These are phyloP conservation scores for Omphalea diandra DNA, from an alignment of 441 rosid species.

Conservation along the genomic window DNA sequence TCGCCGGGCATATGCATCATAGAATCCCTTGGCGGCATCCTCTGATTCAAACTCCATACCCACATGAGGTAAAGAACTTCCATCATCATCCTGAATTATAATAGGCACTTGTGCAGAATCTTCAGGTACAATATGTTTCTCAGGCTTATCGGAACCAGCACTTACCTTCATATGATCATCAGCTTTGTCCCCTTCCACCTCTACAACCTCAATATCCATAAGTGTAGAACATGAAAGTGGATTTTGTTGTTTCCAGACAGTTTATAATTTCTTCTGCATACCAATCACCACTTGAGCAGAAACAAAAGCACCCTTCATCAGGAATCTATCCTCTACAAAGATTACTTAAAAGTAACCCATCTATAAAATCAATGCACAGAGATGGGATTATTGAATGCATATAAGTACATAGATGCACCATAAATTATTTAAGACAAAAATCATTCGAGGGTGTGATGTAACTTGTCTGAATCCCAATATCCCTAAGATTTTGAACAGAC, in stretches of 20 bases:
- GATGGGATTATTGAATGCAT: not conserved
- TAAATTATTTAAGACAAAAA: too few relatives aligned
- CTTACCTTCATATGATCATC: conserved; percentile 14
- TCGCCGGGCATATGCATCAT: conserved; percentile 51
- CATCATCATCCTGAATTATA: conserved; percentile 32
- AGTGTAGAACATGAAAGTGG: not conserved
- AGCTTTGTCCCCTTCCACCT: conserved; percentile 31
- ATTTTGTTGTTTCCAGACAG: not conserved
- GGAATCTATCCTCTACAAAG: conserved; percentile 4
- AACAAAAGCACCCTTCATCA: not conserved
- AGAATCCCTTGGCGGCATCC: conserved; percentile 51
- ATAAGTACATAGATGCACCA: not conserved
- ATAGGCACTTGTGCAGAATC: conserved; percentile 29
- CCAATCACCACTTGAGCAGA: conserved; percentile 1
- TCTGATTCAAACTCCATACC: conserved; percentile 69
- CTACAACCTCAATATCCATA: conserved; percentile 44
- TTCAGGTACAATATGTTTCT: conserved; percentile 29
- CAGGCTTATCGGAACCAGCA: conserved; percentile 23
- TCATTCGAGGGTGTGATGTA: too few relatives aligned
- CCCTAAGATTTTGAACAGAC: not conserved
- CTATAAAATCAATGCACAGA: not conserved
- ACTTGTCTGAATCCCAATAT: too few relatives aligned
- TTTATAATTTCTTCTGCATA: conserved; percentile 25
- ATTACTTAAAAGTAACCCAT: not conserved
- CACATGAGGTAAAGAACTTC: conserved; percentile 34